Evolutionary conservation across 2,329 filamentous ascomycete species (phyloP).

Genomic region (Colletotrichum incanum): DNA sequence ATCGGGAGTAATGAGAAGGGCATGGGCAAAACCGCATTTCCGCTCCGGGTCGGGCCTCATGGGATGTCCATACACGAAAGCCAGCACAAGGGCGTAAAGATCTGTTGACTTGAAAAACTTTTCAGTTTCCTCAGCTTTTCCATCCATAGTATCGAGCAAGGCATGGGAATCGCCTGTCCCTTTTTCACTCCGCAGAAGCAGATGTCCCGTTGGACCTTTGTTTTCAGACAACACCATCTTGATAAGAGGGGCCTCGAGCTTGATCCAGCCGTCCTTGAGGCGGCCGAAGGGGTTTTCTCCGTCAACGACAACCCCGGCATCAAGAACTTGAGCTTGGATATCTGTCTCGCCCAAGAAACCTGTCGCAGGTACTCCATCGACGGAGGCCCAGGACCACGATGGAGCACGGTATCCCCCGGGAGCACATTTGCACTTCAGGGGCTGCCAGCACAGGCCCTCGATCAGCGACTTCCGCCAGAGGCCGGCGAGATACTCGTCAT

Average conservation of each 20-base stretch:
- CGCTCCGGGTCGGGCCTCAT: not conserved
- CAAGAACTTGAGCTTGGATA: conserved; percentile 15
- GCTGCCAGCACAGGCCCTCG: conserved; percentile 28
- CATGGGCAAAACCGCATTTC: not conserved
- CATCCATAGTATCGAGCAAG: conserved; percentile 12
- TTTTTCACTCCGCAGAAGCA: conserved; percentile 13
- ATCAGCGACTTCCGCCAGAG: conserved; percentile 46
- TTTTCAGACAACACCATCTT: conserved; percentile 22
- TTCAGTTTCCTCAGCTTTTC: conserved; percentile 7
- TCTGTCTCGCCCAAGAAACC: not conserved
- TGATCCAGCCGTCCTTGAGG: conserved; percentile 34
- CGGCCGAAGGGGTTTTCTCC: conserved; percentile 38
- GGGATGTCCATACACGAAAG: not conserved
- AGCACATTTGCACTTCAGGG: conserved; percentile 5
- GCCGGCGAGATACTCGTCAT: conserved; percentile 49
- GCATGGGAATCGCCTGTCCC: not conserved
- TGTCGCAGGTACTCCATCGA: conserved; percentile 20
- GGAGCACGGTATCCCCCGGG: conserved; percentile 28
- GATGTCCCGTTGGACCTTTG: conserved; percentile 21
- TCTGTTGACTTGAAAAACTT: not conserved
- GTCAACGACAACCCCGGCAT: conserved; percentile 29
- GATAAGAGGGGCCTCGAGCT: conserved; percentile 31
- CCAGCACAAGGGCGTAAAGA: conserved; percentile 18
- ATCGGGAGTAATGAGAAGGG: conserved; percentile 7
- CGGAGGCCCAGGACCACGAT: conserved; percentile 37